Evolutionary conservation across 2,329 filamentous ascomycete species (phyloP).

Genomic region (Alternaria panax): DNA sequence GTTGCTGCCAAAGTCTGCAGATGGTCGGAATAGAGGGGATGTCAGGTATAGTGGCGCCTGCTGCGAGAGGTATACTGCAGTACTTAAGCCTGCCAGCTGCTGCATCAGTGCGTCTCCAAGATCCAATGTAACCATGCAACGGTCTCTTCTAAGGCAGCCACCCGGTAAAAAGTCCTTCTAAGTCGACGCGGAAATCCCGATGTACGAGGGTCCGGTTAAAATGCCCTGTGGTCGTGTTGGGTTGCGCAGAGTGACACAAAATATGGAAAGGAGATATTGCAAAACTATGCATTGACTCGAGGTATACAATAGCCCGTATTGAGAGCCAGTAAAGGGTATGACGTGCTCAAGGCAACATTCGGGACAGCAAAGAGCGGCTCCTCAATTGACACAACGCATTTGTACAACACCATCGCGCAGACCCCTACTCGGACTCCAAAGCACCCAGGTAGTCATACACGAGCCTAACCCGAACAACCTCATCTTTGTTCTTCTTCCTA

Average conservation of each 20-base stretch:
- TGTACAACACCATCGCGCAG: background rate
- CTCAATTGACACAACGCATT: background rate
- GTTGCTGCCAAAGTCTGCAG: background rate
- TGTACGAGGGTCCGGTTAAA: constrained; percentile 9
- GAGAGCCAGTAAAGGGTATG: background rate
- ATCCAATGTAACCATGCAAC: background rate
- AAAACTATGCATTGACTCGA: constrained; percentile 1
- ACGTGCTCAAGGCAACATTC: background rate
- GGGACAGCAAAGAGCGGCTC: background rate
- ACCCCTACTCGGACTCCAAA: constrained; percentile 15
- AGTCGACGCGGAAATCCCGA: background rate
- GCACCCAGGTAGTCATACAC: constrained; percentile 47
- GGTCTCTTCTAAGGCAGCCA: background rate
- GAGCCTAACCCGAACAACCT: constrained; percentile 39
- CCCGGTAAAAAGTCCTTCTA: background rate
- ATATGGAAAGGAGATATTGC: constrained; percentile 4
- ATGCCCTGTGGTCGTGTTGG: background rate
- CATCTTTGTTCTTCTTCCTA: constrained; percentile 40
- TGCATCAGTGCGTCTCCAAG: background rate
- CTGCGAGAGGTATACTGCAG: constrained; percentile 11
- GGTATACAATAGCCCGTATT: constrained; percentile 6
- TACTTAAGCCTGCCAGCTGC: constrained; percentile 12
- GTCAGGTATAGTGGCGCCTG: constrained; percentile 10
- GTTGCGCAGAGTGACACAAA: constrained; percentile 8
- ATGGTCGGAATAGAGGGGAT: background rate